Evolutionary conservation across 208 protist genomes (phyloP).

Genomic region (Leishmania mexicana): DNA sequence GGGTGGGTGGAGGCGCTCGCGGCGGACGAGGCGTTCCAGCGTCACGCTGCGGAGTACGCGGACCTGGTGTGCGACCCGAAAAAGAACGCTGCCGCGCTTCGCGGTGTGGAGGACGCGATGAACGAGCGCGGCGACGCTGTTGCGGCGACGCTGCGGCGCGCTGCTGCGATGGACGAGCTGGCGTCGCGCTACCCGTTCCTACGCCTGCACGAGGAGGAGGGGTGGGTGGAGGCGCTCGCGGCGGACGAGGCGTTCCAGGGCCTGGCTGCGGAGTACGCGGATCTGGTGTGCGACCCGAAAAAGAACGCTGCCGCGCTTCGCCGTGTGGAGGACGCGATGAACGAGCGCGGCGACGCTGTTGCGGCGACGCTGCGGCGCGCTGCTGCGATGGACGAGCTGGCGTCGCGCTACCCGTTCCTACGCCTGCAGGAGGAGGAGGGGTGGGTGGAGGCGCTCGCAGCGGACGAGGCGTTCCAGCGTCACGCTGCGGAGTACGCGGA

Average conservation of each 20-base stretch:
- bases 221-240: slow-evolving; percentile 21
- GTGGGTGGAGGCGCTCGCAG: slow-evolving; percentile 20
- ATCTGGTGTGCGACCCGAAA: neutral
- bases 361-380: slow-evolving; percentile 1
- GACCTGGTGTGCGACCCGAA: slow-evolving; percentile 3
- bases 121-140: slow-evolving; percentile 21
- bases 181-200: slow-evolving; percentile 33
- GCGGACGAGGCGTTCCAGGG: slow-evolving; percentile 6
- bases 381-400: neutral
- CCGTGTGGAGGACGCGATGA: slow-evolving; percentile 19
- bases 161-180: neutral
- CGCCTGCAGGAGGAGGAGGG: slow-evolving; percentile 30
- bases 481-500: neutral
- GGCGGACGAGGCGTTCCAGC: slow-evolving; percentile 1
- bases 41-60: slow-evolving; percentile 10
- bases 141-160: slow-evolving; percentile 2
- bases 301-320: neutral
- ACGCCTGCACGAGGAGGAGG: slow-evolving; percentile 29
- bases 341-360: slow-evolving; percentile 16
- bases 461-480: neutral
- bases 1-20: slow-evolving; percentile 19
- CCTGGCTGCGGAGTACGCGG: slow-evolving; percentile 7
- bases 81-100: neutral
- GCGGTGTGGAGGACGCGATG: slow-evolving; percentile 18
- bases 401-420: slow-evolving; percentile 32